Evolutionary conservation across 73 alveolate species (phyloP), one percentile per base, ranked within the genome.

Genomic region (Uronychia setigera): DNA sequence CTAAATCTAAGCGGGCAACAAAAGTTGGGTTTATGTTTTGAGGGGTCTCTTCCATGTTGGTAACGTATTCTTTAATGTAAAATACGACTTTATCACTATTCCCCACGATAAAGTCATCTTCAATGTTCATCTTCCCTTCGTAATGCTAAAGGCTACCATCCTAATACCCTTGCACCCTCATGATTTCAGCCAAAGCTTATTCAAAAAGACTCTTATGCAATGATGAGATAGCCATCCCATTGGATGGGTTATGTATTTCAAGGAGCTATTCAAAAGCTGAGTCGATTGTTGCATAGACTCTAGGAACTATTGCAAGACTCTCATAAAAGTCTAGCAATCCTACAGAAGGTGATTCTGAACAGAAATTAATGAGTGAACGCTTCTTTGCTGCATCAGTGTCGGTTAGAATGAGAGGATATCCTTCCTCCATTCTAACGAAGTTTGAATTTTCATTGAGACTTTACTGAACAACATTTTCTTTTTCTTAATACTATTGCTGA

Each of bases 271-370:
- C 32, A 1, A 30, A 13, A 0, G 60, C 67, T 0, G 87, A 60
- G 31, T 87, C 67, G 1, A 87, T 26, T 0, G 89, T 80, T 0
- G 88, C 88, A 74, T 87, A 80, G 11, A 87, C 34, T 46, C 83
- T 80, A 60, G 89, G 35, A 35, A 60, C 29, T 46, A 87, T 31
- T 33, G 59, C 28, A 27, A 87, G 74, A 30, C 87, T 75, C 29
- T 90, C 92, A 80, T 58, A 90, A 81, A 90, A 90, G 79, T 90
- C 95, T 1, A 90, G 88, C 76, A 90, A 77, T 31, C 89, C 89
- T 0, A 87, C 33, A 5, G 46, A 25, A 30, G 83, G 27, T 27
- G 59, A 1, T 0, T 76, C 76, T 1, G n/a, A 59, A 1, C 81
- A 80, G 30, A 33, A 33, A 0, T 74, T 67, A 35, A 78, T 79